phyloP scores from a whole-genome alignment of 148 eudicot genomes.

The Vaccinium darrowii region DNA sequence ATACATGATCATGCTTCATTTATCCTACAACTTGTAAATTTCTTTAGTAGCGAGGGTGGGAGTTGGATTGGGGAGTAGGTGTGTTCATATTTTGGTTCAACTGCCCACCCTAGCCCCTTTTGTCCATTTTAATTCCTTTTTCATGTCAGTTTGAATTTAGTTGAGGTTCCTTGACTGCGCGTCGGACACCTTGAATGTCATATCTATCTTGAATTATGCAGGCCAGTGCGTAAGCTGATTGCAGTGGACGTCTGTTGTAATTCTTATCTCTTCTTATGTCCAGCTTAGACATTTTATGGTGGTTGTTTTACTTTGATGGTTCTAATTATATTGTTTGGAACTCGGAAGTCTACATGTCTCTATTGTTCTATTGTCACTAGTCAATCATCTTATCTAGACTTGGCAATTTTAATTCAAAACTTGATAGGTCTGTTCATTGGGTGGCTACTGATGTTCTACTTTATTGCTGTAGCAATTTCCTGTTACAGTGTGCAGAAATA shows the following conservation, averaged over 20 bases:
- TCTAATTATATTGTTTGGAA: background rate
- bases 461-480: background rate
- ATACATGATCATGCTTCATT: background rate
- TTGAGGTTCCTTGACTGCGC: background rate
- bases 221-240: background rate
- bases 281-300: background rate
- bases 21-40: background rate
- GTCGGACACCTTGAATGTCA: background rate
- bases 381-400: background rate
- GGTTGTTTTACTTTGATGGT: constrained; percentile 1
- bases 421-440: background rate
- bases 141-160: background rate
- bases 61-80: background rate
- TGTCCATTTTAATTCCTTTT: background rate
- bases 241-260: background rate
- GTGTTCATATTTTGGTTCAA: background rate
- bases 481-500: background rate
- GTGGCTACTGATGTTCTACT: background rate
- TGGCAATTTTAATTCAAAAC: background rate
- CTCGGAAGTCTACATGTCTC: background rate
- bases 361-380: background rate
- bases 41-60: background rate
- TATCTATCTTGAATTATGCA: background rate
- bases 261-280: background rate
- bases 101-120: background rate